These are phyloP conservation scores for Boletus patriciae DNA, from an alignment of 768 basidiomycete species.

Conservation along the genomic window DNA sequence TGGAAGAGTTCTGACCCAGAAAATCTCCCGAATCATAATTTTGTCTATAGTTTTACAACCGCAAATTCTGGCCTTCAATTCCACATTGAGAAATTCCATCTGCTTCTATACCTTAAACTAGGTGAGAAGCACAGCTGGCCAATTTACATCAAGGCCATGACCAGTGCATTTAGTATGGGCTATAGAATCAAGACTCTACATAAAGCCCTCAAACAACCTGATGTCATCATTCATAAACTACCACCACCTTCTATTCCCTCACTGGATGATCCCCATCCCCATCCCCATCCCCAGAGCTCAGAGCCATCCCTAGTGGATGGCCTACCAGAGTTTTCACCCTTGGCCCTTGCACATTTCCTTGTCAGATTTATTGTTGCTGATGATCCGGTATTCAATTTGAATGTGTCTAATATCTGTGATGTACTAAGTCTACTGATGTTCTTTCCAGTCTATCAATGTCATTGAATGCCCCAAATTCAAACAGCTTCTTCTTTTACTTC, in stretches of 20 bases:
- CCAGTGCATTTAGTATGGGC: neutral
- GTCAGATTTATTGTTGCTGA: too few relatives aligned
- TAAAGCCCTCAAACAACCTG: neutral
- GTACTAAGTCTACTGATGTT: too few relatives aligned
- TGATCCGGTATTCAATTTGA: too few relatives aligned
- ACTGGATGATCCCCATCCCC: neutral
- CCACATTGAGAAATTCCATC: neutral
- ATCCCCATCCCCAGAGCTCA: neutral
- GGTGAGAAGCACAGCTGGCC: neutral
- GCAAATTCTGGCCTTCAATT: neutral
- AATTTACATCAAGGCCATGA: neutral
- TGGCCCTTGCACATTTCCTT: too few relatives aligned
- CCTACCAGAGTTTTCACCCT: neutral
- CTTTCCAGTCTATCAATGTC: too few relatives aligned
- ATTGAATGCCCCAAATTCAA: too few relatives aligned
- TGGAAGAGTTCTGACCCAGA: neutral
- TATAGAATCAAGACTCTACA: neutral
- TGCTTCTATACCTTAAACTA: neutral
- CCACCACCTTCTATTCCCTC: neutral
- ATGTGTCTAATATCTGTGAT: too few relatives aligned
- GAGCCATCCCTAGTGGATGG: neutral
- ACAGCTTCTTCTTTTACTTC: too few relatives aligned
- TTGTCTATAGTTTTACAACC: neutral
- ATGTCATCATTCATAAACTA: neutral
- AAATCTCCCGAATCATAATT: neutral